phyloP scores from a whole-genome alignment of 768 basidiomycete species.

The Mycena vitilis region DNA sequence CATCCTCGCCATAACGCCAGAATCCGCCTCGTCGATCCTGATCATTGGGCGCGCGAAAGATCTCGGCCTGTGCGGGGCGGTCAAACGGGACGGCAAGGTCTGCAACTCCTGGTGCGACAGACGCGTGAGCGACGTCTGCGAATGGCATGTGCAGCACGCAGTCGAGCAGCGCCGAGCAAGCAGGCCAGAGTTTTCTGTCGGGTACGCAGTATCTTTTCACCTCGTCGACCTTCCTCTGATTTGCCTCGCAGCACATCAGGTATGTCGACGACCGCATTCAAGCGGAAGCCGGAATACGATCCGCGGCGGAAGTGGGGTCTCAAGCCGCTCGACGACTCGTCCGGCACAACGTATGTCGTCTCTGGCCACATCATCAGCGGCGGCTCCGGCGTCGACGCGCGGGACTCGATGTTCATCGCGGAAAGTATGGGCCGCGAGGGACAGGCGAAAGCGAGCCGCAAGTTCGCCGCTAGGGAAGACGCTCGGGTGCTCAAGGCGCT shows the following conservation, averaged over 20 bases:
- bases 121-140: conserved; percentile 89
- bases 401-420: conserved; percentile 59
- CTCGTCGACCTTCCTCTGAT: not conserved
- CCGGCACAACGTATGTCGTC: conserved; percentile 80
- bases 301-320: conserved; percentile 83
- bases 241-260: conserved; percentile 71
- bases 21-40: conserved; percentile 82
- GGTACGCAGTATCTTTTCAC: conserved; percentile 59
- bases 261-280: conserved; percentile 65
- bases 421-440: conserved; percentile 86
- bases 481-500: conserved; percentile 72
- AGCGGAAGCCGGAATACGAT: conserved; percentile 70
- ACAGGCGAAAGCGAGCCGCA: conserved; percentile 82
- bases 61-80: conserved; percentile 85
- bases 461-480: conserved; percentile 68
- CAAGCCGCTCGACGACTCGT: conserved; percentile 58
- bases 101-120: conserved; percentile 95
- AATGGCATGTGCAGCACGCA: conserved; percentile 89
- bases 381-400: conserved; percentile 47
- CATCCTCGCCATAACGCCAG: conserved; percentile 89
- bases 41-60: conserved; percentile 92
- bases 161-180: conserved; percentile 79
- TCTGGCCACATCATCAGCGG: conserved; percentile 77
- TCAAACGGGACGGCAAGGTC: conserved; percentile 80
- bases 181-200: conserved; percentile 87